phyloP scores from a whole-genome alignment of 164 flowering plant genomes.

The Berberis thunbergii region DNA sequence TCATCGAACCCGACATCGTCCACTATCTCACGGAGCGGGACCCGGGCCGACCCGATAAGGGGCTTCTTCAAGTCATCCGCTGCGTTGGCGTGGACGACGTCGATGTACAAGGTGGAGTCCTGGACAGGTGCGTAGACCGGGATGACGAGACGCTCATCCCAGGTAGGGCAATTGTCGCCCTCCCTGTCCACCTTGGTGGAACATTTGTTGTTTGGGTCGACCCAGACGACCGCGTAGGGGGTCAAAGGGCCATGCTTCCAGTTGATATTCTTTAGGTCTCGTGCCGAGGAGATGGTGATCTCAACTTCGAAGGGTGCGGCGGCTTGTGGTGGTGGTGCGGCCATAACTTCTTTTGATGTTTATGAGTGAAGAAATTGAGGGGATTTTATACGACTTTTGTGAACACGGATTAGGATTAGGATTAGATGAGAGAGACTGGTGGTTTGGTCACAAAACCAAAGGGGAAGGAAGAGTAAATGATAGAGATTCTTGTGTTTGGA shows the following conservation, averaged over 20 bases:
- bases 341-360: too few relatives aligned
- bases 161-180: constrained; percentile 51
- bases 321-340: not conserved
- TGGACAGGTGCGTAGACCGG: constrained; percentile 35
- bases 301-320: constrained; percentile 39
- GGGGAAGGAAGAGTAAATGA: too few relatives aligned
- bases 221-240: constrained; percentile 83
- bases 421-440: too few relatives aligned
- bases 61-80: constrained; percentile 40
- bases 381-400: too few relatives aligned
- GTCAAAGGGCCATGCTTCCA: constrained; percentile 64
- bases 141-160: constrained; percentile 53
- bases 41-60: constrained; percentile 47
- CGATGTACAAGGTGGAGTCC: constrained; percentile 41
- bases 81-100: constrained; percentile 47
- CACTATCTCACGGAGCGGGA: constrained; percentile 39
- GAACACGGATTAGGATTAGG: too few relatives aligned
- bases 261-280: constrained; percentile 74
- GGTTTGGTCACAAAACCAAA: too few relatives aligned
- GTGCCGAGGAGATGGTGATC: constrained; percentile 50
- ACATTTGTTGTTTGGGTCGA: constrained; percentile 46
- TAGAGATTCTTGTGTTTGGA: too few relatives aligned
- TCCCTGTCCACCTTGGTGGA: constrained; percentile 45
- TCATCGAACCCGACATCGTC: constrained; percentile 44
- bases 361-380: too few relatives aligned